phyloP scores from a whole-genome alignment of 2,329 filamentous ascomycete genomes.

The Fusarium nematophilum region DNA sequence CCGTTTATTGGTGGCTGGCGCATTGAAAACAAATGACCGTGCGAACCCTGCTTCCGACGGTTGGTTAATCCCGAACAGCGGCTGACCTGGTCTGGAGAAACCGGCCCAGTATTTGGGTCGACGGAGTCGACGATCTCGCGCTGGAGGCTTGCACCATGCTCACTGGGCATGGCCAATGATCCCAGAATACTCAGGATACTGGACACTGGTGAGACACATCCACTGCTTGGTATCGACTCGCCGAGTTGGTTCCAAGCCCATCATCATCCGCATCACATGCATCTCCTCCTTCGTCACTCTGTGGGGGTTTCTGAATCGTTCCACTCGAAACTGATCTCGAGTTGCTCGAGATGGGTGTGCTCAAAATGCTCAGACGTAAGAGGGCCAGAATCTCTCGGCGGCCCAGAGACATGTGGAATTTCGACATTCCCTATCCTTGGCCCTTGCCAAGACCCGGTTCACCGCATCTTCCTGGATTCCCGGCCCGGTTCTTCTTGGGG shows the following conservation, averaged over 20 bases:
- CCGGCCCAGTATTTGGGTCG: conserved; percentile 12
- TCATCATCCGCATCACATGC: conserved; percentile 1
- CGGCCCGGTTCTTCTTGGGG: conserved; percentile 29
- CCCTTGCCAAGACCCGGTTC: conserved; percentile 31
- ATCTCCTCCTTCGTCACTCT: conserved; percentile 5
- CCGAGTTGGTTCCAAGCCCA: neutral
- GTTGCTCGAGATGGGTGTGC: conserved; percentile 1
- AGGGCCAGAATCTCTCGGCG: neutral
- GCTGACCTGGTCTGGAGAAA: conserved; percentile 11
- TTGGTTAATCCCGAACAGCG: conserved; percentile 21
- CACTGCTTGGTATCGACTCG: conserved; percentile 5
- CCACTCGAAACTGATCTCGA: neutral
- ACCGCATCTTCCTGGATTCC: conserved; percentile 38
- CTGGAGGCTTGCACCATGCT: conserved; percentile 7
- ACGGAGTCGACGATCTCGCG: conserved; percentile 1
- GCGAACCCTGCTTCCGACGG: conserved; percentile 27
- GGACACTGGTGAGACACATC: conserved; percentile 5
- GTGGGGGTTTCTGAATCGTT: conserved; percentile 11
- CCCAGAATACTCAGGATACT: conserved; percentile 1
- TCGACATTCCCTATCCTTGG: conserved; percentile 6
- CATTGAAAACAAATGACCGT: conserved; percentile 38
- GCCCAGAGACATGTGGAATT: neutral
- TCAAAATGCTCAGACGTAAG: neutral
- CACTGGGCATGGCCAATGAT: conserved; percentile 9
- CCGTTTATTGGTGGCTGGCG: conserved; percentile 20